These are phyloP conservation scores for Coemansia sp. DNA, from an alignment of 192 early-diverging fungal genomes.

Conservation along the genomic window DNA sequence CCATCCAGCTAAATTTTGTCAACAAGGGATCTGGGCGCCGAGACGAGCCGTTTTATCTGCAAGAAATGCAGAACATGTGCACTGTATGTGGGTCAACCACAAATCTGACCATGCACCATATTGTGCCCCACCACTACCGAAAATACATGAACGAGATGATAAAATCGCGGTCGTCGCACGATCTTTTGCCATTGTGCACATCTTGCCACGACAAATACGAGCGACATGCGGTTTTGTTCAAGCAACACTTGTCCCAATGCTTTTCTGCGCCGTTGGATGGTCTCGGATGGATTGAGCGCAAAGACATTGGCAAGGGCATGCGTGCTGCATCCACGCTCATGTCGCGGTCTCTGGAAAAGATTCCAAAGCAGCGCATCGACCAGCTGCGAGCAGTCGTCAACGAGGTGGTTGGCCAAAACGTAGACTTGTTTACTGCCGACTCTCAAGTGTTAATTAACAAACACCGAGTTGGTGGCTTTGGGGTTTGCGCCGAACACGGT, in stretches of 20 bases:
- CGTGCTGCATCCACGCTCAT: slow-evolving; percentile 40
- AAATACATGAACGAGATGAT: slow-evolving; percentile 31
- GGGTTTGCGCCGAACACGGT: background rate
- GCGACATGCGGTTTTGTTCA: slow-evolving; percentile 24
- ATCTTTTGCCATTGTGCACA: slow-evolving; percentile 44
- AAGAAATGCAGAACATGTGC: slow-evolving; percentile 51
- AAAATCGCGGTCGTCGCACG: slow-evolving; percentile 49
- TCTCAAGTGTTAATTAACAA: background rate
- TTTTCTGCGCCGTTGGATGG: slow-evolving; percentile 45
- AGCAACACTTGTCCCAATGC: slow-evolving; percentile 32
- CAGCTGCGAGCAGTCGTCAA: slow-evolving; percentile 6
- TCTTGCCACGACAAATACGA: slow-evolving; percentile 49
- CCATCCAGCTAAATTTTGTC: slow-evolving; percentile 49
- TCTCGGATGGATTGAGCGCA: slow-evolving; percentile 41
- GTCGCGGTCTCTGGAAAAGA: slow-evolving; percentile 5
- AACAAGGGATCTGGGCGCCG: slow-evolving; percentile 42
- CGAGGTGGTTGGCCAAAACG: slow-evolving; percentile 2
- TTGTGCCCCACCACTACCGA: slow-evolving; percentile 49
- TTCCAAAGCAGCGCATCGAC: slow-evolving; percentile 13
- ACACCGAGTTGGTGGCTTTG: background rate
- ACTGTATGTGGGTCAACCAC: slow-evolving; percentile 19
- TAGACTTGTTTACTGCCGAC: slow-evolving; percentile 13
- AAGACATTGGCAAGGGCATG: slow-evolving; percentile 19
- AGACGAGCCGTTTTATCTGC: slow-evolving; percentile 46
- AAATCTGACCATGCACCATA: slow-evolving; percentile 43